Evolutionary conservation across 73 alveolate genomes (phyloP).

Genomic region (Symbiodinium natans): DNA sequence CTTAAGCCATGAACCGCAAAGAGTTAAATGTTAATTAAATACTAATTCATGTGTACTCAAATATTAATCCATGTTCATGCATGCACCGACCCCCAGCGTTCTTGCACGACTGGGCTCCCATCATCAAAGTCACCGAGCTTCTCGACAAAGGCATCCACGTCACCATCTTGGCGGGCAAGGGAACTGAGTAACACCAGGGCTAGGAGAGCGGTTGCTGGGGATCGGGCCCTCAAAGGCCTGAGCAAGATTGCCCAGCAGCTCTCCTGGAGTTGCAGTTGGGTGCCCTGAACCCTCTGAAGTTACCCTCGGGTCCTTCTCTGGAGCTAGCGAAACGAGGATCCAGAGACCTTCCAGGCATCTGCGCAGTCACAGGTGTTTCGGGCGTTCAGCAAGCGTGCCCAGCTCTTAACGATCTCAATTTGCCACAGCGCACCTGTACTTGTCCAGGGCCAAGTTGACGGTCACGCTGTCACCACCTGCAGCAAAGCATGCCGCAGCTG

Average conservation of each 20-base stretch:
- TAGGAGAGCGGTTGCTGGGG: background rate
- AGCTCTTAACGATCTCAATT: too few species aligned
- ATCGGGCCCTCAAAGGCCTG: slow-evolving; percentile 70
- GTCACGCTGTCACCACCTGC: slow-evolving; percentile 92
- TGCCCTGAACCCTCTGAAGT: background rate
- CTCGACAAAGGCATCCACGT: slow-evolving; percentile 91
- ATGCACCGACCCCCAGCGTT: background rate
- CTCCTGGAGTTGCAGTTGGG: slow-evolving; percentile 10
- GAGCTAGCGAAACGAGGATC: slow-evolving; percentile 93
- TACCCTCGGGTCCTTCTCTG: slow-evolving; percentile 27
- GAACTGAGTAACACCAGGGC: background rate
- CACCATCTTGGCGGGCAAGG: slow-evolving; percentile 6
- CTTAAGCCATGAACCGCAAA: background rate
- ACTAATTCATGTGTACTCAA: background rate
- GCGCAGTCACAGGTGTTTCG: too few species aligned
- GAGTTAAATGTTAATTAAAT: too few species aligned
- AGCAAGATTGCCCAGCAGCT: slow-evolving; percentile 72
- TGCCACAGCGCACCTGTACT: slow-evolving; percentile 32
- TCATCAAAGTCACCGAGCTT: slow-evolving; percentile 69
- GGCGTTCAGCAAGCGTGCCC: too few species aligned
- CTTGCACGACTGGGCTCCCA: slow-evolving; percentile 1
- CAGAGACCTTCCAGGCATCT: slow-evolving; percentile 14
- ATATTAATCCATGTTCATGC: background rate
- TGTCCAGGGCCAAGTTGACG: slow-evolving; percentile 89
- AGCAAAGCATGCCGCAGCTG: too few species aligned